phyloP scores from a whole-genome alignment of 768 basidiomycete species.

The Psilocybe cyanescens region DNA sequence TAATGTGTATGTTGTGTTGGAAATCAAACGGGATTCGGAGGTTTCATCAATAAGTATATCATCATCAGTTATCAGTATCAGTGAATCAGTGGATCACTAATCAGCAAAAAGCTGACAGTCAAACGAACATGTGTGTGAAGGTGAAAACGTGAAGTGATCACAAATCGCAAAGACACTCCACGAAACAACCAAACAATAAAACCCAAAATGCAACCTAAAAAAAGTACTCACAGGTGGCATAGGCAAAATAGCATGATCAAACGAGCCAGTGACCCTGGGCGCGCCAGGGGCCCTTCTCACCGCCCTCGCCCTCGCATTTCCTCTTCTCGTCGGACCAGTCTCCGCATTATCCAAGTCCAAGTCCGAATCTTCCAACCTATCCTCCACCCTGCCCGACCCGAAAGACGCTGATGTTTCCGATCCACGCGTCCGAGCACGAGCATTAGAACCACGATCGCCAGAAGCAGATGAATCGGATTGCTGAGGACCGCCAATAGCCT shows the following conservation, averaged over 20 bases:
- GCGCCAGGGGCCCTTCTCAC: neutral
- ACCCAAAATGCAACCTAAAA: neutral
- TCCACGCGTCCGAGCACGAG: too few species aligned
- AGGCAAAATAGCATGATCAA: constrained; percentile 80
- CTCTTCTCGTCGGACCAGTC: neutral
- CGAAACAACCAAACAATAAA: neutral
- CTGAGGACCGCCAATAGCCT: constrained; percentile 20
- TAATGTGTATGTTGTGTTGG: too few species aligned
- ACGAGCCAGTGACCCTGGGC: constrained; percentile 67
- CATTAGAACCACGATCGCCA: too few species aligned
- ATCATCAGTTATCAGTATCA: neutral
- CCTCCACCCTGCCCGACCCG: neutral
- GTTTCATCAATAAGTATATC: neutral
- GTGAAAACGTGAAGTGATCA: neutral
- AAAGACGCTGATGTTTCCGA: too few species aligned
- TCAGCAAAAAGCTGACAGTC: neutral
- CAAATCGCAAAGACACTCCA: neutral
- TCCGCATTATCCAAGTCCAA: neutral
- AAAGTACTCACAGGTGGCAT: constrained; percentile 72
- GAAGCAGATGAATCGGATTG: neutral
- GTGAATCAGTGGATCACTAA: neutral
- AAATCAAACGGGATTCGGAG: too few species aligned
- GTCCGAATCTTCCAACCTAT: neutral
- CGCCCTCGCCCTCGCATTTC: neutral
- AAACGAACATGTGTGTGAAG: neutral